phyloP scores from a whole-genome alignment of 495 filamentous ascomycete genomes.

The Trichoderma orchidacearum region DNA sequence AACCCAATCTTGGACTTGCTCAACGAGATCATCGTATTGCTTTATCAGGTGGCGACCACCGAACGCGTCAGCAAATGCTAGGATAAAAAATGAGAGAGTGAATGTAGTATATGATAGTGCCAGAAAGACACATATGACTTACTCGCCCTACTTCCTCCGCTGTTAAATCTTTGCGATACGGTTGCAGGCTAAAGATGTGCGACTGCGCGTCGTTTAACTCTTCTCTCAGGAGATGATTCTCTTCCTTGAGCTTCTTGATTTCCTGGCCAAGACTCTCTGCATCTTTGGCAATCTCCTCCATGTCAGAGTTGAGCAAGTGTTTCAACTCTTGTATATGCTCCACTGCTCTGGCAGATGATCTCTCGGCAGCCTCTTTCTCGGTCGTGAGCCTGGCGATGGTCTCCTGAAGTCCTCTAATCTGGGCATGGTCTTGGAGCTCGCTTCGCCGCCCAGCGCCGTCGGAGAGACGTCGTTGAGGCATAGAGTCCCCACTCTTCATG shows the following conservation, averaged over 20 bases:
- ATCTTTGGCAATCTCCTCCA: background rate
- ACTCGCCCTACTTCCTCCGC: constrained; percentile 13
- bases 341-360: background rate
- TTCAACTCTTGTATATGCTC: background rate
- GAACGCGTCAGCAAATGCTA: too few species aligned
- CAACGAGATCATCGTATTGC: constrained; percentile 14
- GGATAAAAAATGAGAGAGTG: too few species aligned
- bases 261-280: background rate
- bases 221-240: constrained; percentile 7
- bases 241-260: constrained; percentile 2
- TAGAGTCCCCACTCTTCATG: background rate
- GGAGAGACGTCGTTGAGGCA: background rate
- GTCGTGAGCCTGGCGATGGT: background rate
- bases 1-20: constrained; percentile 13
- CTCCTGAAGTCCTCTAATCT: background rate
- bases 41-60: constrained; percentile 2
- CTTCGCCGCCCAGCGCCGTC: background rate
- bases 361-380: background rate
- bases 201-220: constrained; percentile 14
- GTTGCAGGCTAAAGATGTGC: constrained; percentile 22
- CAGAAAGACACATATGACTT: background rate
- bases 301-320: background rate
- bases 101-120: background rate
- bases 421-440: background rate
- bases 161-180: constrained; percentile 14